A percentile compares a stretch with the other conserved stretches of the same genome.
phyloP scores from a whole-genome alignment of 23 red algal genomes.

The Chondrus crispus region DNA sequence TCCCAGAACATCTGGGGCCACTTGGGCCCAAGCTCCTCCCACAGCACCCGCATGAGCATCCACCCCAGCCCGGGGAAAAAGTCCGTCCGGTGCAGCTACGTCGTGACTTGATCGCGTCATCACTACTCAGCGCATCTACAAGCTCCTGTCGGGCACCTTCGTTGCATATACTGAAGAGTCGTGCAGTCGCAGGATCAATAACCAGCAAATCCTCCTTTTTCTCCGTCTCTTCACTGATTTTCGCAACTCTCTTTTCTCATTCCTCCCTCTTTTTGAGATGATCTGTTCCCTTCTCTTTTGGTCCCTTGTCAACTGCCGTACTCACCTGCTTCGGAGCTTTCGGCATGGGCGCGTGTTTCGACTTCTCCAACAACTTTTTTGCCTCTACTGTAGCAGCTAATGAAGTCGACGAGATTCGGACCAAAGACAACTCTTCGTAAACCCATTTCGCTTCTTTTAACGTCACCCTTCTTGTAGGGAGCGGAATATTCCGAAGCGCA shows the following conservation, averaged over 20 bases:
- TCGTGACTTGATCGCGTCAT: no score
- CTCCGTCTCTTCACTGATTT: no score
- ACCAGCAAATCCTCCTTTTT: no score
- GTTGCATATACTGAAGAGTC: no score
- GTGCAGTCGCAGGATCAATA: no score
- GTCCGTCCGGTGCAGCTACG: slow-evolving; percentile 70
- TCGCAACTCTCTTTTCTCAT: no score
- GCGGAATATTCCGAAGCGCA: not conserved
- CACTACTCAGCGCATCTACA: no score
- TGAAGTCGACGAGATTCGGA: not conserved
- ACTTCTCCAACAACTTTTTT: not conserved
- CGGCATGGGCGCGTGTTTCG: not conserved
- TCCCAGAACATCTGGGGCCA: slow-evolving; percentile 74
- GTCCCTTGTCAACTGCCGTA: not conserved
- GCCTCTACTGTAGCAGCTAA: not conserved
- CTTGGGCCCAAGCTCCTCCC: slow-evolving; percentile 37
- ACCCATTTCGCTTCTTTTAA: slow-evolving; percentile 27
- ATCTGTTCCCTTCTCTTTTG: slow-evolving; percentile 38
- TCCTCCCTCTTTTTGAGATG: slow-evolving; percentile 35
- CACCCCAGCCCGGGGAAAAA: slow-evolving; percentile 76
- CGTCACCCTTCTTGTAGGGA: slow-evolving; percentile 23
- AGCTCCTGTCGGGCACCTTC: no score
- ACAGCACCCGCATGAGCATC: slow-evolving; percentile 56
- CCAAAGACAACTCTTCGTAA: slow-evolving; percentile 9
- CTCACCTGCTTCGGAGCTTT: not conserved